Base-by-base conservation (phyloP, 345 rosid genomes). In the Linum trigynum region DNA sequence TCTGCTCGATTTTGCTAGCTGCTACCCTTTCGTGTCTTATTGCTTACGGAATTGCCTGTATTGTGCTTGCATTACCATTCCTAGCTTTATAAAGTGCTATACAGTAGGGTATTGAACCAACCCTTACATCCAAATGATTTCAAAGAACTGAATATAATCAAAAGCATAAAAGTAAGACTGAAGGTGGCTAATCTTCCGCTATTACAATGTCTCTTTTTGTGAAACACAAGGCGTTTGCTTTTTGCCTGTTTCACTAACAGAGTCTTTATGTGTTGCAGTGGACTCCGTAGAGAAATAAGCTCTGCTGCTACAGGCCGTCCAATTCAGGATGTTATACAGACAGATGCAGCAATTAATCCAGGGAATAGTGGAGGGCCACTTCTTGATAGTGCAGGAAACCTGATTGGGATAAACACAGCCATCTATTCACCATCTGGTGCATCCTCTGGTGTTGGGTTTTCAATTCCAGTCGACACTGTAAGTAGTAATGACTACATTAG, bases 281-380 rank as follows among this genome's bases (percentile, higher is more conserved):
- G 98, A 38, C 90, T 90, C 39, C 88, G 92, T 14, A 84, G 98
- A 74, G 97, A 92, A 76, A 92, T 92, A 67, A 92, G 96, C 79
- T 90, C 96, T 69, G 98, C 98, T 67, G 98, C 98, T 14, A 92
- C 96, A 0, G 98, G 98, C 59, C 97, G 96, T 66, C 98, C 98
- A 16, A 92, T 92, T 77, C 98, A 92, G 77, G 98, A 92, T 79
- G 97, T 92, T 65, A 90, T 92, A 80, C 97, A 92, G 76, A 92
- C 96, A 10, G 98, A 92, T 84, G 97, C 98, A 58, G 96, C 97
- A 36, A 92, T 92, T 67, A 92, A 92, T 76, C 98, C 98, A 63
- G 97, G 98, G 37, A 90, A 92, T 72, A 90, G 98, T 38, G 98
- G 98, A 67, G 96, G 98, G 9, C 98, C 98, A 5, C 96, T 92